phyloP scores from a whole-genome alignment of 371 early-diverging fungal genomes.

The Rhizopus delemar region DNA sequence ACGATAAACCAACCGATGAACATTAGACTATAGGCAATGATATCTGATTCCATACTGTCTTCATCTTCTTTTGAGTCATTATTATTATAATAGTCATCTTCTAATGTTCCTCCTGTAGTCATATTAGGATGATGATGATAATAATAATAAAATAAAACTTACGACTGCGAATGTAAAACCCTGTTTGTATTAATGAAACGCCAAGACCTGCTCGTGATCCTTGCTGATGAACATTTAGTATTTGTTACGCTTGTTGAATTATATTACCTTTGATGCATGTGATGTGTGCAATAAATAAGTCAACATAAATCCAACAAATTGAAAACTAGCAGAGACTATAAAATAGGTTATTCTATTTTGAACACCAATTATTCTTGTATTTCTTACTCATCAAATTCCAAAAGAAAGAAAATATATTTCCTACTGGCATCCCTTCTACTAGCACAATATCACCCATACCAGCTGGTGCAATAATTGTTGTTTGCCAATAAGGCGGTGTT shows the following conservation, averaged over 20 bases:
- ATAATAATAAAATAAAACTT: slow-evolving; percentile 15
- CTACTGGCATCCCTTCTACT: slow-evolving; percentile 70
- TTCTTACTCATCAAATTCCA: slow-evolving; percentile 63
- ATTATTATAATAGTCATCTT: slow-evolving; percentile 23
- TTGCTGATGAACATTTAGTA: slow-evolving; percentile 29
- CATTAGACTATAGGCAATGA: slow-evolving; percentile 49
- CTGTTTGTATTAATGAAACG: slow-evolving; percentile 55
- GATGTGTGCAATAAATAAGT: slow-evolving; percentile 69
- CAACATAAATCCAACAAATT: slow-evolving; percentile 71
- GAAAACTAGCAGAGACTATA: slow-evolving; percentile 70
- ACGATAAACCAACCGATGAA: slow-evolving; percentile 61
- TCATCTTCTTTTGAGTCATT: slow-evolving; percentile 16
- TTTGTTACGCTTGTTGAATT: not conserved
- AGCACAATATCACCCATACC: slow-evolving; percentile 58
- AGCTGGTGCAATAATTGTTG: slow-evolving; percentile 59
- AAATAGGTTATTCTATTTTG: not conserved
- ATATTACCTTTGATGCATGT: slow-evolving; percentile 60
- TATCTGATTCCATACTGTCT: slow-evolving; percentile 24
- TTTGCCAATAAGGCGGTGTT: slow-evolving; percentile 66
- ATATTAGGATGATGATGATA: not conserved
- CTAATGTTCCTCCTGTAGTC: slow-evolving; percentile 26
- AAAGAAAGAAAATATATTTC: slow-evolving; percentile 56
- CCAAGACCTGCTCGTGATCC: slow-evolving; percentile 66
- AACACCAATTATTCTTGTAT: not conserved
- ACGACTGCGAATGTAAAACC: slow-evolving; percentile 56